A percentile compares a stretch with the other conserved stretches of the same genome.
These are phyloP conservation scores for Cicer cuneatum DNA, from an alignment of 306 rosid genomes.

Conservation along the genomic window DNA sequence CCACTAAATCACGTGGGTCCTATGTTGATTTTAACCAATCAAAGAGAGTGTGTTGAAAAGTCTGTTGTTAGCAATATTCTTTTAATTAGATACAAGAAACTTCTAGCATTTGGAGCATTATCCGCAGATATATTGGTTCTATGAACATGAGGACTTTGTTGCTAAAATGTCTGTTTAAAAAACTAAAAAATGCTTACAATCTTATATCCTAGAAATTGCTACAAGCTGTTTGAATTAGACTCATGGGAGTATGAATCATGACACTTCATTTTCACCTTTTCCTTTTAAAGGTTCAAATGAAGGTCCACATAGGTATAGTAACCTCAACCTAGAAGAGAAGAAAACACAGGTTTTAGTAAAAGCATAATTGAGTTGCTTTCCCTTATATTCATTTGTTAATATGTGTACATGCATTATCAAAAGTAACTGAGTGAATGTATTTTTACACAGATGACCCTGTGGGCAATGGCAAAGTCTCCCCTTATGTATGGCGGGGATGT, in stretches of 20 bases:
- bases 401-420: slow-evolving; percentile 30
- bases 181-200: slow-evolving; percentile 5
- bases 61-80: no score
- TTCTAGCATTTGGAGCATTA: slow-evolving; percentile 15
- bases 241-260: slow-evolving; percentile 21
- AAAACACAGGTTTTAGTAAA: slow-evolving; percentile 74
- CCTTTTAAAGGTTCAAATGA: slow-evolving; percentile 67
- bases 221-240: slow-evolving; percentile 36
- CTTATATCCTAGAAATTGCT: slow-evolving; percentile 14
- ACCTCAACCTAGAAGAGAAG: slow-evolving; percentile 75
- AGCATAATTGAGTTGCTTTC: slow-evolving; percentile 38
- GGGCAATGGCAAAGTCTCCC: no score
- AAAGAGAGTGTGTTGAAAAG: no score
- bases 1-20: no score
- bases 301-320: slow-evolving; percentile 77
- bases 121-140: slow-evolving; percentile 13
- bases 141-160: background rate
- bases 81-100: background rate
- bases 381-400: slow-evolving; percentile 8
- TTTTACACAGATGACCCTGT: slow-evolving; percentile 64
- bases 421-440: slow-evolving; percentile 30
- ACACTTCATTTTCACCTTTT: slow-evolving; percentile 19
- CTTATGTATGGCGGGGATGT: no score
- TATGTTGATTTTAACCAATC: no score
- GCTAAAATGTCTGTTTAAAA: background rate